These are phyloP conservation scores for Tricladium varicosporioides DNA, from an alignment of 2,329 filamentous ascomycete genomes.

Conservation along the genomic window DNA sequence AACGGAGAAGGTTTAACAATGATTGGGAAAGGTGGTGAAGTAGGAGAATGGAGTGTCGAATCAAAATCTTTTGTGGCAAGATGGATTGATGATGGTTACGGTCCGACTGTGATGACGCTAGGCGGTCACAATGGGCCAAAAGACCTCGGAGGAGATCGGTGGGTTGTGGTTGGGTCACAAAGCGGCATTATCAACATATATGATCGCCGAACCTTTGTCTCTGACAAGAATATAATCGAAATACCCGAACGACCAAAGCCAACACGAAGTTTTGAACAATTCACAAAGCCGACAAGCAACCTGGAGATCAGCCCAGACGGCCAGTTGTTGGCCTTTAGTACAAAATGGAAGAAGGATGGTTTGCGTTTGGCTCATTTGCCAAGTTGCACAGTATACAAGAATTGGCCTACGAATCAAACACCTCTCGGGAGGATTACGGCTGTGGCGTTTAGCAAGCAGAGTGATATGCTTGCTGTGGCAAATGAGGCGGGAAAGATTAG, in stretches of 20 bases:
- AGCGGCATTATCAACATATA: slow-evolving; percentile 93
- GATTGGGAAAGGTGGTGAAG: slow-evolving; percentile 80
- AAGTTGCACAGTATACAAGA: slow-evolving; percentile 89
- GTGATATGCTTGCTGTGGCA: slow-evolving; percentile 75
- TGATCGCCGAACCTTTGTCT: slow-evolving; percentile 58
- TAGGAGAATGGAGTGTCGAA: slow-evolving; percentile 82
- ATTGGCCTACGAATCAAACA: slow-evolving; percentile 93
- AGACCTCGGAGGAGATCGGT: slow-evolving; percentile 74
- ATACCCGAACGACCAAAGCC: slow-evolving; percentile 71
- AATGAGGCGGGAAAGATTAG: slow-evolving; percentile 88
- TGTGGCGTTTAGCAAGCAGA: slow-evolving; percentile 65
- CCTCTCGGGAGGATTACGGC: slow-evolving; percentile 80
- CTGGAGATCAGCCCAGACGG: slow-evolving; percentile 84
- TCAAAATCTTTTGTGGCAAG: slow-evolving; percentile 69
- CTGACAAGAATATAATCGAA: slow-evolving; percentile 41
- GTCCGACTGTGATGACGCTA: slow-evolving; percentile 76
- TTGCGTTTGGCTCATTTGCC: slow-evolving; percentile 85
- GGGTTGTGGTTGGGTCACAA: slow-evolving; percentile 83
- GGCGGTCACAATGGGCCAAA: slow-evolving; percentile 63
- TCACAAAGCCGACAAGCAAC: slow-evolving; percentile 80
- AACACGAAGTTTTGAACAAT: slow-evolving; percentile 72
- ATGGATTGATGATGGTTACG: slow-evolving; percentile 89
- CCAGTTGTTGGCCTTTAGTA: slow-evolving; percentile 84
- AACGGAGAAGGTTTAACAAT: slow-evolving; percentile 79
- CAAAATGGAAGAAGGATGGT: slow-evolving; percentile 83